These are phyloP conservation scores for Globisporangium radiosum DNA, from an alignment of 352 stramenopile genomes.

Conservation along the genomic window DNA sequence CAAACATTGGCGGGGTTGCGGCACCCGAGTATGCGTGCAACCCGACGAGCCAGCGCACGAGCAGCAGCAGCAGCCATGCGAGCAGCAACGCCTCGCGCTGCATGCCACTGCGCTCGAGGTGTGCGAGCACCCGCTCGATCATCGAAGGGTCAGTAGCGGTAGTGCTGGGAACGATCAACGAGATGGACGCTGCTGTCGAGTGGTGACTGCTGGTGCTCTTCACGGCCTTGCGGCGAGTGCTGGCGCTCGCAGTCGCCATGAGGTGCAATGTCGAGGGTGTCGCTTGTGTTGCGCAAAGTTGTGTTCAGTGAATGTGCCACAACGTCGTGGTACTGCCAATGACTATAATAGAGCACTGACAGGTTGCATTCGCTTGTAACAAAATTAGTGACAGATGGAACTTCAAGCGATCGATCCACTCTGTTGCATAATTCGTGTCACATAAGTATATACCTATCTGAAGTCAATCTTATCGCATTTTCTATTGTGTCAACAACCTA, in stretches of 20 bases:
- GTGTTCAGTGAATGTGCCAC: not conserved
- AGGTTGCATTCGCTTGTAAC: not conserved
- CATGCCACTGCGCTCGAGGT: slow-evolving; percentile 52
- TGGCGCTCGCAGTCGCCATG: slow-evolving; percentile 1
- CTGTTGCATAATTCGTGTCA: too few relatives aligned
- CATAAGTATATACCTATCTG: too few relatives aligned
- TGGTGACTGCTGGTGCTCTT: not conserved
- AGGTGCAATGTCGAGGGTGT: not conserved
- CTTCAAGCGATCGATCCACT: too few relatives aligned
- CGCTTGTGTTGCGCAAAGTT: not conserved
- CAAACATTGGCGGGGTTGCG: slow-evolving; percentile 81
- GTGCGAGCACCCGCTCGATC: slow-evolving; percentile 34
- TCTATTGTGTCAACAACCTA: too few relatives aligned
- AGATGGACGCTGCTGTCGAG: not conserved
- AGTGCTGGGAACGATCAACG: not conserved
- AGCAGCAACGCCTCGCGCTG: slow-evolving; percentile 35
- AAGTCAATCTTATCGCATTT: too few relatives aligned
- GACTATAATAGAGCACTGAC: not conserved
- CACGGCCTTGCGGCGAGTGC: not conserved
- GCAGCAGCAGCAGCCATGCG: slow-evolving; percentile 45
- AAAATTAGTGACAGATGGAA: slow-evolving; percentile 1
- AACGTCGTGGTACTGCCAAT: not conserved
- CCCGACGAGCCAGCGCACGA: slow-evolving; percentile 71
- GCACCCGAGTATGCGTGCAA: slow-evolving; percentile 81
- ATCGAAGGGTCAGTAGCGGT: slow-evolving; percentile 15